These are phyloP conservation scores for Apiotrichum domesticum DNA, from an alignment of 1,284 basidiomycete species.

Conservation along the genomic window DNA sequence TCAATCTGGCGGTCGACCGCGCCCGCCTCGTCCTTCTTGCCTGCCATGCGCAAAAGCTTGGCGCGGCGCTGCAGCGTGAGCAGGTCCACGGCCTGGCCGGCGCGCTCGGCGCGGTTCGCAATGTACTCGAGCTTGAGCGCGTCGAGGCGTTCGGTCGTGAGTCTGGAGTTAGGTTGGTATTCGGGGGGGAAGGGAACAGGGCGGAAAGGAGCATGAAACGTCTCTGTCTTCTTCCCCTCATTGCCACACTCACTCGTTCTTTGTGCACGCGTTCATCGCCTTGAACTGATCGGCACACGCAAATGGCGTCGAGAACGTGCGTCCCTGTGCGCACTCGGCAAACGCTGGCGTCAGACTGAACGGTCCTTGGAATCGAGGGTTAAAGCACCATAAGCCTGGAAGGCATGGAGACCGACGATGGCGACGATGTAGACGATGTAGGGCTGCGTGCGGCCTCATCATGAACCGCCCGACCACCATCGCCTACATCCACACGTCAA, in stretches of 20 bases:
- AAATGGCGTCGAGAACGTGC: constrained; percentile 78
- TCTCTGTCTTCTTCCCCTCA: neutral
- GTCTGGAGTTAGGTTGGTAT: constrained; percentile 17
- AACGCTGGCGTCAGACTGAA: constrained; percentile 55
- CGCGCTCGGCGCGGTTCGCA: constrained; percentile 36
- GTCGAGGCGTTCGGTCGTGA: constrained; percentile 38
- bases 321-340: constrained; percentile 71
- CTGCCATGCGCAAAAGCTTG: constrained; percentile 27
- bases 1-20: neutral
- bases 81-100: constrained; percentile 31
- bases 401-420: too few relatives aligned
- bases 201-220: too few relatives aligned
- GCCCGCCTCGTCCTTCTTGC: constrained; percentile 21
- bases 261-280: constrained; percentile 69
- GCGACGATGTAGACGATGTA: too few relatives aligned
- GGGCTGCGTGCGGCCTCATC: too few relatives aligned
- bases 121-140: constrained; percentile 43
- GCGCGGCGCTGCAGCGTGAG: constrained; percentile 25
- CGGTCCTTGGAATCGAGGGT: too few relatives aligned
- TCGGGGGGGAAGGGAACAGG: too few relatives aligned
- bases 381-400: too few relatives aligned
- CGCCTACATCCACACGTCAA: too few relatives aligned
- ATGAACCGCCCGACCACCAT: too few relatives aligned
- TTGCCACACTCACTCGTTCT: constrained; percentile 60
- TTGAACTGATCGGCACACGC: constrained; percentile 66